A percentile compares a stretch with the other conserved stretches of the same genome.
These are phyloP conservation scores for Naganishia antarctica DNA, from an alignment of 768 basidiomycete species.

Conservation along the genomic window DNA sequence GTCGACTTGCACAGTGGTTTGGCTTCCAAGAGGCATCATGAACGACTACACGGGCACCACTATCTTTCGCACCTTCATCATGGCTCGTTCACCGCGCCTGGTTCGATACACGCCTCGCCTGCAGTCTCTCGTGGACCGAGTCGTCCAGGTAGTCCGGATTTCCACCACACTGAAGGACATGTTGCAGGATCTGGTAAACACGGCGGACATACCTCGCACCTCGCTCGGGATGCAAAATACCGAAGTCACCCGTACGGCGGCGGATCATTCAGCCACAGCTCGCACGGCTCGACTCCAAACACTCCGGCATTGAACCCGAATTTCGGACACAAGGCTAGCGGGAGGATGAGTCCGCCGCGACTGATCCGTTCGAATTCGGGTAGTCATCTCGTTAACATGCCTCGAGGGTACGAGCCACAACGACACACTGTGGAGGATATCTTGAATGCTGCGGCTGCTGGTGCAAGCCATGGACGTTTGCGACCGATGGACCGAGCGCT, in stretches of 20 bases:
- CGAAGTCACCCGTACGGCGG: conserved; percentile 29
- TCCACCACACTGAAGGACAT: conserved; percentile 36
- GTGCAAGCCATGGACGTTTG: conserved; percentile 36
- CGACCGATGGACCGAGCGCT: conserved; percentile 39
- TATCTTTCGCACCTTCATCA: conserved; percentile 24
- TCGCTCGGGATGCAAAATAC: conserved; percentile 43
- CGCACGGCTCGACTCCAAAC: conserved; percentile 19
- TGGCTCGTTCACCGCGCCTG: conserved; percentile 42
- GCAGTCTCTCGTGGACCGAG: conserved; percentile 38
- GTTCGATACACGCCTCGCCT: conserved; percentile 38
- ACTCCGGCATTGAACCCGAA: not conserved
- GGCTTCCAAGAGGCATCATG: conserved; percentile 12
- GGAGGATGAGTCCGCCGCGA: conserved; percentile 23
- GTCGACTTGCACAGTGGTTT: not conserved
- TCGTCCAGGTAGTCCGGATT: conserved; percentile 43
- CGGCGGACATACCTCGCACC: conserved; percentile 40
- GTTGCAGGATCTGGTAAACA: conserved; percentile 47
- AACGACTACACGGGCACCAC: conserved; percentile 33
- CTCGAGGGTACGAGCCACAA: conserved; percentile 17
- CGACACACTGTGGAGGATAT: conserved; percentile 49
- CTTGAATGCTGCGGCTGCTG: conserved; percentile 43
- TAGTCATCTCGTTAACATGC: conserved; percentile 29
- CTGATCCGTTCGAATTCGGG: conserved; percentile 40
- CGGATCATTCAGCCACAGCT: not conserved
- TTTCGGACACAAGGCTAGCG: conserved; percentile 17